Conservation (phyloP, 768 basidiomycete species). For the Boletus rufocinnamomeus region DNA sequence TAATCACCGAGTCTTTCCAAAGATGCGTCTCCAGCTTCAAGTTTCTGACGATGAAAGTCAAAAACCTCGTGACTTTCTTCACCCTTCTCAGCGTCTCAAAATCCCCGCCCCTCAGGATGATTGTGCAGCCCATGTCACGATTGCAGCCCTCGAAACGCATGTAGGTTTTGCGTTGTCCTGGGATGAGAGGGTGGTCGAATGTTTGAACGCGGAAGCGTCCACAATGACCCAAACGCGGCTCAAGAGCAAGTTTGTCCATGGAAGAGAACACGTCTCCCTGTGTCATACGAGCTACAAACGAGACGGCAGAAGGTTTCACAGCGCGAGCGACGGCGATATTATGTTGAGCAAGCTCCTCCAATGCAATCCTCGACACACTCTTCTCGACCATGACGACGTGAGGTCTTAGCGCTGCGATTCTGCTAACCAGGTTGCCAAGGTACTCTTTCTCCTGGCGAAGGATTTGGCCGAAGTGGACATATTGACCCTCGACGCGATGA, state of each 20-base stretch:
- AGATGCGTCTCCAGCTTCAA: conserved; percentile 90
- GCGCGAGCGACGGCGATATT: conserved; percentile 89
- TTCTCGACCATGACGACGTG: conserved; percentile 92
- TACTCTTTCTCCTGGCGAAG: conserved; percentile 93
- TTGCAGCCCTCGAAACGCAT: conserved; percentile 98
- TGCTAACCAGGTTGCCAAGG: conserved; percentile 80
- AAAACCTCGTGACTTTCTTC: conserved; percentile 91
- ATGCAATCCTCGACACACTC: conserved; percentile 85
- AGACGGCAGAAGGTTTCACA: conserved; percentile 86
- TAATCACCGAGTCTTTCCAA: conserved; percentile 89
- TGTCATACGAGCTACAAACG: conserved; percentile 89
- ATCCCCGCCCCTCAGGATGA: conserved; percentile 87
- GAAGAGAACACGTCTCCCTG: conserved; percentile 94
- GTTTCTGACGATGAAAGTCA: conserved; percentile 91
- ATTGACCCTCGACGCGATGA: conserved; percentile 88
- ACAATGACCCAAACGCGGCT: conserved; percentile 90
- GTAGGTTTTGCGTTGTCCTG: conserved; percentile 92
- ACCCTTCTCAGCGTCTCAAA: conserved; percentile 77
- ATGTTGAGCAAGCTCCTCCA: conserved; percentile 81
- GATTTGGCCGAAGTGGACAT: conserved; percentile 90
- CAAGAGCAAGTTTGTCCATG: conserved; percentile 89
- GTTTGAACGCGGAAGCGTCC: conserved; percentile 85
- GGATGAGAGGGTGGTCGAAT: conserved; percentile 91
- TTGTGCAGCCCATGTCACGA: conserved; percentile 91
- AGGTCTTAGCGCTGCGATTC: conserved; percentile 89